Conservation (phyloP, 164 flowering plant species). For the Protea cynaroides region DNA sequence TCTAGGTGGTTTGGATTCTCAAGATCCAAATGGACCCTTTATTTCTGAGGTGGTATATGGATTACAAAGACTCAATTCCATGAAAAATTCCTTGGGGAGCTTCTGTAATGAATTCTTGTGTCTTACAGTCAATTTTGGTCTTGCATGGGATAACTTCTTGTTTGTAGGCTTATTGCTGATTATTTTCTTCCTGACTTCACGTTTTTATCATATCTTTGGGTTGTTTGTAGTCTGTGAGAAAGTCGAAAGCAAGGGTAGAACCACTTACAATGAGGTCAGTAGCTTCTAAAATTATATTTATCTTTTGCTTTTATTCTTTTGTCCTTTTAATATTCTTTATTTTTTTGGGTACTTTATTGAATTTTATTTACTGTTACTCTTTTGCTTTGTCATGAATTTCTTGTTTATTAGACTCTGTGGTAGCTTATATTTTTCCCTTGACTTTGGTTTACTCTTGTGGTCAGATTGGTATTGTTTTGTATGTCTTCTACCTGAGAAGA, state of each 20-base stretch:
- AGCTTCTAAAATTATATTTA: constrained; percentile 2
- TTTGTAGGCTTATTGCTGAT: neutral
- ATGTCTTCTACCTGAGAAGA: no score
- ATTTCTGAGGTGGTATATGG: neutral
- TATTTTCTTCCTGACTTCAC: neutral
- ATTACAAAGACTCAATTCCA: neutral
- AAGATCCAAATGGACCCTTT: no score
- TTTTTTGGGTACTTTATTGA: no score
- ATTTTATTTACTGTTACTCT: no score
- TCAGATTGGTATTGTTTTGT: no score
- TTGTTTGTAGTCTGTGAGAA: constrained; percentile 62
- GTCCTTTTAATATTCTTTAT: neutral
- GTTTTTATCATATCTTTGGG: neutral
- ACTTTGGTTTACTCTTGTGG: neutral
- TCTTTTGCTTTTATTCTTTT: neutral
- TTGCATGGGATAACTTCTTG: neutral
- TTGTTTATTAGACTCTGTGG: neutral
- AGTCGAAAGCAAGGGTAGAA: constrained; percentile 83
- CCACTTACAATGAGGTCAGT: constrained; percentile 82
- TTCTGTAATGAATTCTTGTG: neutral
- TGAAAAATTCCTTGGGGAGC: neutral
- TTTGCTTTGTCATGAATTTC: neutral
- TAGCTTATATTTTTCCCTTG: neutral
- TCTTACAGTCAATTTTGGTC: neutral
- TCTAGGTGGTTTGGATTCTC: no score